These are phyloP conservation scores for Crithidia brevicula DNA, from an alignment of 208 protist genomes.

Conservation along the genomic window DNA sequence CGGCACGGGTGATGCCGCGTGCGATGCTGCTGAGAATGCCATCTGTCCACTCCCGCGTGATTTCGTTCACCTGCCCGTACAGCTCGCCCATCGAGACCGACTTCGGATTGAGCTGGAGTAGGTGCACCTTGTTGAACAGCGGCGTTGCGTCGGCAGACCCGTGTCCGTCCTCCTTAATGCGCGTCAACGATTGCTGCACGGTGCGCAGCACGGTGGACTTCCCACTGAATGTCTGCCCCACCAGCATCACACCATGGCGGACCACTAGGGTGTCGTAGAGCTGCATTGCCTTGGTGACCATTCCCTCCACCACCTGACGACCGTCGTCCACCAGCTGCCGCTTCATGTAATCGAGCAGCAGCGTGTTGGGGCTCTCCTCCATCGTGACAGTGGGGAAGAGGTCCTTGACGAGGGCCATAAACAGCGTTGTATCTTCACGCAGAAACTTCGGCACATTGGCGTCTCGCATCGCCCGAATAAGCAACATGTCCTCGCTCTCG, in stretches of 20 bases:
- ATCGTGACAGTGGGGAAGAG: conserved; percentile 92
- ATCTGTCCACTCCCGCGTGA: conserved; percentile 97
- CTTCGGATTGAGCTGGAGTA: conserved; percentile 95
- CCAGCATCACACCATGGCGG: conserved; percentile 95
- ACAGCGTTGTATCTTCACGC: conserved; percentile 94
- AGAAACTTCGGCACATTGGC: conserved; percentile 96
- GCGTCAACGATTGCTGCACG: conserved; percentile 83
- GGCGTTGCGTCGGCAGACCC: conserved; percentile 63
- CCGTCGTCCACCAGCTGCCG: conserved; percentile 69
- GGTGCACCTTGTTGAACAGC: conserved; percentile 86
- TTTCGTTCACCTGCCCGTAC: conserved; percentile 96
- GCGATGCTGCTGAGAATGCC: conserved; percentile 96
- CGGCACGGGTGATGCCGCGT: conserved; percentile 81
- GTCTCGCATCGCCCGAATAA: conserved; percentile 95
- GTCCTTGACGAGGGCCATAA: conserved; percentile 94
- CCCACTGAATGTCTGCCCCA: conserved; percentile 95
- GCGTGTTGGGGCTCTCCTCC: conserved; percentile 77
- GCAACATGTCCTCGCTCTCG: conserved; percentile 94
- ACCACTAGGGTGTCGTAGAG: conserved; percentile 94
- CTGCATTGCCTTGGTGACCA: conserved; percentile 92
- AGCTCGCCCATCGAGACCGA: conserved; percentile 97
- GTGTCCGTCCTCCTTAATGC: conserved; percentile 76
- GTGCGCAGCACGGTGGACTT: conserved; percentile 91
- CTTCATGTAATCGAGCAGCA: conserved; percentile 82
- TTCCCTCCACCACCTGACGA: conserved; percentile 82